These are phyloP conservation scores for Prunus salicina DNA, from an alignment of 306 rosid species.

Conservation along the genomic window DNA sequence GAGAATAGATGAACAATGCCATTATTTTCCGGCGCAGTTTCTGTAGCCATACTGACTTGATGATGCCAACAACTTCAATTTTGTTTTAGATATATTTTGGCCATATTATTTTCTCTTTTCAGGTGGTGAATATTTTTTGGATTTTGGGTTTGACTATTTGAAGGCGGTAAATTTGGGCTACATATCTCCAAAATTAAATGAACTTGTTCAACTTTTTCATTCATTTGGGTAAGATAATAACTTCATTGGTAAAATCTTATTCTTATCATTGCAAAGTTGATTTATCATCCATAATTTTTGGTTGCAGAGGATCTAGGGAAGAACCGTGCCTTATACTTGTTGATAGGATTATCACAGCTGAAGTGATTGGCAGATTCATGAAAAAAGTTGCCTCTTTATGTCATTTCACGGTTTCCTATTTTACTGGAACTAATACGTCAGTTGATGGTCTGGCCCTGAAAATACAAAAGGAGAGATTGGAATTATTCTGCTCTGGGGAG, in stretches of 20 bases:
- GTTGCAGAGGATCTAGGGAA: slow-evolving; percentile 62
- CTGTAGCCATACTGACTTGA: background rate
- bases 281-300: slow-evolving; percentile 19
- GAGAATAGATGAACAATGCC: background rate
- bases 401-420: slow-evolving; percentile 70
- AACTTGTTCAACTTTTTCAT: slow-evolving; percentile 63
- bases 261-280: slow-evolving; percentile 16
- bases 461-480: slow-evolving; percentile 71
- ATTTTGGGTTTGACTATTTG: slow-evolving; percentile 42
- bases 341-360: slow-evolving; percentile 77
- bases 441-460: slow-evolving; percentile 57
- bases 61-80: background rate
- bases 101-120: slow-evolving; percentile 17
- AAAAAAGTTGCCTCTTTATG: slow-evolving; percentile 56
- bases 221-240: slow-evolving; percentile 65
- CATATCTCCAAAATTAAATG: slow-evolving; percentile 76
- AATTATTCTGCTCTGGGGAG: slow-evolving; percentile 75
- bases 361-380: slow-evolving; percentile 69
- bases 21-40: slow-evolving; percentile 17
- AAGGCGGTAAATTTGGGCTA: slow-evolving; percentile 63
- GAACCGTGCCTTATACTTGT: slow-evolving; percentile 79
- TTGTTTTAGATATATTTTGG: background rate
- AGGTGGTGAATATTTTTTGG: slow-evolving; percentile 47
- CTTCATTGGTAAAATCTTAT: slow-evolving; percentile 6
- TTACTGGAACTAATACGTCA: slow-evolving; percentile 74